Percentiles rank a stretch among this genome's conserved stretches.
Evolutionary conservation across 73 alveolate genomes (phyloP).

Genomic region (Blepharisma stoltei): DNA sequence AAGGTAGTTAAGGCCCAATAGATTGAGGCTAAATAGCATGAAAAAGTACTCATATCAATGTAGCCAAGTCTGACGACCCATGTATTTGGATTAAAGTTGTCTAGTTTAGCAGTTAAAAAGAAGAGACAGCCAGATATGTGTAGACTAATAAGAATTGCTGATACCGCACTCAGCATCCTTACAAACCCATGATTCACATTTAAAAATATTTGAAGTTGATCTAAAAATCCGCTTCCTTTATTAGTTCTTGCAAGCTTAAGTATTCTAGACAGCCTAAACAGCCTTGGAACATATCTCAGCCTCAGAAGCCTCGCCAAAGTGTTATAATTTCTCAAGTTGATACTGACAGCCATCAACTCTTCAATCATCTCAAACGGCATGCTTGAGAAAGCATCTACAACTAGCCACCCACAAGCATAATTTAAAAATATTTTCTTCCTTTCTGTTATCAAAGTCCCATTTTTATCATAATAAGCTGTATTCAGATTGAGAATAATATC

Average conservation of each 20-base stretch:
- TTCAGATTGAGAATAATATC: conserved; percentile 45
- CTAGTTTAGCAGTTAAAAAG: conserved; percentile 59
- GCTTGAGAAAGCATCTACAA: conserved; percentile 39
- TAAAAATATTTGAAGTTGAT: conserved; percentile 7
- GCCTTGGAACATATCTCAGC: conserved; percentile 46
- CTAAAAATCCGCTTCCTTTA: neutral
- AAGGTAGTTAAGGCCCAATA: conserved; percentile 64
- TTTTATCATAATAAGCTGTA: conserved; percentile 44
- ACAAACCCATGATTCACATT: conserved; percentile 43
- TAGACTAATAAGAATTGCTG: conserved; percentile 38
- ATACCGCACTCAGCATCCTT: conserved; percentile 35
- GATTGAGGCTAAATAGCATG: conserved; percentile 42
- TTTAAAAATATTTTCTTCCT: conserved; percentile 34
- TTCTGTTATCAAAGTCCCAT: conserved; percentile 32
- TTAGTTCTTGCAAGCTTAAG: conserved; percentile 8
- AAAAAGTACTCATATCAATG: conserved; percentile 30
- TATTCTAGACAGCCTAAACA: conserved; percentile 53
- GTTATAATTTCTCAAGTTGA: neutral
- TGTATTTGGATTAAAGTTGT: conserved; percentile 59
- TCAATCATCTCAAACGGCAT: conserved; percentile 4
- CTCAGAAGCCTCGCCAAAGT: conserved; percentile 50
- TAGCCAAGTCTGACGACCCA: conserved; percentile 68
- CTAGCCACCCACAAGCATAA: conserved; percentile 54
- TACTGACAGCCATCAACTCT: neutral
- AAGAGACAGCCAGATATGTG: conserved; percentile 69